These are phyloP conservation scores for Brassica cretica DNA, from an alignment of 345 rosid species.

Conservation along the genomic window DNA sequence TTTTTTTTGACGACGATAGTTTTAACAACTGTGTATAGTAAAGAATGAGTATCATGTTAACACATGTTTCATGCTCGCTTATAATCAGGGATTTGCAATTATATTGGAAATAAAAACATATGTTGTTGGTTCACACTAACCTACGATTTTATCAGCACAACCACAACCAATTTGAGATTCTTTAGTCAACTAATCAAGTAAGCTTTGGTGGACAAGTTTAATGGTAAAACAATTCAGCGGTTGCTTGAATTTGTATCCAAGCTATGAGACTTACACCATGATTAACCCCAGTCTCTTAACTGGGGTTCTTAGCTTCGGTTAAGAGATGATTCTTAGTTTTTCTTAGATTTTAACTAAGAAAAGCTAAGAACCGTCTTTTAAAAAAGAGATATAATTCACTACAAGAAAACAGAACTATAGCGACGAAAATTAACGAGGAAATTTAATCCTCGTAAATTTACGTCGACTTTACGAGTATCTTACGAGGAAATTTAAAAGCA, in stretches of 20 bases:
- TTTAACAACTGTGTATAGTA: conserved; percentile 19
- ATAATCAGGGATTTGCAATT: conserved; percentile 9
- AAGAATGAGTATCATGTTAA: conserved; percentile 17
- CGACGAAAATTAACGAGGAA: too few species aligned
- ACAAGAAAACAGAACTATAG: too few species aligned
- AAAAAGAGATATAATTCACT: too few species aligned
- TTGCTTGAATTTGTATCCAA: conserved; percentile 40
- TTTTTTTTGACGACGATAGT: not conserved
- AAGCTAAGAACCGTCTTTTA: too few species aligned
- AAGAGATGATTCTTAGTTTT: too few species aligned
- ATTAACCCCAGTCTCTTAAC: too few species aligned
- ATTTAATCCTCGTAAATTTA: too few species aligned
- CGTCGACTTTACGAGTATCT: too few species aligned
- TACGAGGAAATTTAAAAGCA: too few species aligned
- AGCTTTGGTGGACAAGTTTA: conserved; percentile 27
- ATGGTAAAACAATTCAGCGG: conserved; percentile 33
- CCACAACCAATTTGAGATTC: conserved; percentile 24
- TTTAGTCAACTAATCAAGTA: conserved; percentile 24
- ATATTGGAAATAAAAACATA: conserved; percentile 8
- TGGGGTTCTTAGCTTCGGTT: too few species aligned
- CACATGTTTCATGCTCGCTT: conserved; percentile 30
- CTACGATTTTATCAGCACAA: conserved; percentile 31
- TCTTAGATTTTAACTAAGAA: too few species aligned
- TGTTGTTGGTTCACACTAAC: conserved; percentile 39
- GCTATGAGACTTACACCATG: not conserved